Base-by-base conservation (phyloP, 2,329 filamentous ascomycete genomes). In the Boeremia exigua region DNA sequence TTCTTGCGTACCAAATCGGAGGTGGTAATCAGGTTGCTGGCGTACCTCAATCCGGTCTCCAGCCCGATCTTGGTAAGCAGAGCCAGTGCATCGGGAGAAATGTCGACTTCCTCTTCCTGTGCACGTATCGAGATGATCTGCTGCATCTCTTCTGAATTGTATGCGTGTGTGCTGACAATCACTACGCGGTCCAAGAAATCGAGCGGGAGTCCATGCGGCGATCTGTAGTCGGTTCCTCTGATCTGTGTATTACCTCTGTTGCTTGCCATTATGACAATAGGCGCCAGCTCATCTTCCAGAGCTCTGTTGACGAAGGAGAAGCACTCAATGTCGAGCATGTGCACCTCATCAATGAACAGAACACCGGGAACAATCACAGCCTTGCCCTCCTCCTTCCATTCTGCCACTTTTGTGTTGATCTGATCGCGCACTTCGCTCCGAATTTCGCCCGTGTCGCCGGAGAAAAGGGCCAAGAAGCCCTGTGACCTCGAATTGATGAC, bases 341-440 rank as follows among this genome's bases (percentile, higher is more conserved):
- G 95, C 5, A 99, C 94, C 80, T 99, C 95, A 71, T 99, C 95
- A 70, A 99, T 96, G 82, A 99, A 99, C 7, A 99, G 81, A 7
- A 99, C 95, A 40, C 95, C 95, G 0, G 95, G 95, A 0, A 99
- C 92, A 50, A 99, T 98, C 79, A 96, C 93, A 3, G 95, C 95
- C 78, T 99, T 99, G 79, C 95, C 95, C 79, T 99, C 95, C 77
- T 99, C 95, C 78, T 96, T 97, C 95, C 95, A 99, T 78, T 99
- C 95, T 43, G 89, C 93, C 2, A 99, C 93, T 79, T 99, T 99
- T 66, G 91, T 97, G 80, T 99, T 96, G 83, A 99, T 99, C 81
- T 99, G 95, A 75, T 98, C 94, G 53, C 95, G 88, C 59, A 99
- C 94, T 78, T 99, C 95, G 76, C 91, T 96, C 70, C 95, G 85